Evolutionary conservation across 2,329 filamentous ascomycete species (phyloP).

Genomic region (Neopestalotiopsis clavispora): DNA sequence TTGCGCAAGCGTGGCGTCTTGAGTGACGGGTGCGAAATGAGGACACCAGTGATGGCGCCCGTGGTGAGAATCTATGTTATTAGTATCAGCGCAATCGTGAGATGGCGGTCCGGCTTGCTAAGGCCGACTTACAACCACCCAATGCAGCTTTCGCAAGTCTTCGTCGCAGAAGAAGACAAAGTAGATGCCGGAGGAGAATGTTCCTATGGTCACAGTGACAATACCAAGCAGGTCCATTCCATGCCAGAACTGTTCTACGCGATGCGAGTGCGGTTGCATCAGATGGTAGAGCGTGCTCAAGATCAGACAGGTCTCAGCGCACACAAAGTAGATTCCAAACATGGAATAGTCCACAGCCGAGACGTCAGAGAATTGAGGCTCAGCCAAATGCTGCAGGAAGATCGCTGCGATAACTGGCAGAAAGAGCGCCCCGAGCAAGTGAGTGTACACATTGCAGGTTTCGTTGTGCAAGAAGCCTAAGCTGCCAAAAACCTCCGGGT

Average conservation of each 20-base stretch:
- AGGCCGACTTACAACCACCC: neutral
- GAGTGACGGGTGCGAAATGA: conserved; percentile 62
- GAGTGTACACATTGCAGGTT: conserved; percentile 67
- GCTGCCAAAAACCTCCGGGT: conserved; percentile 57
- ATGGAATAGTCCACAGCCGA: conserved; percentile 54
- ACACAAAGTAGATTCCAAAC: conserved; percentile 61
- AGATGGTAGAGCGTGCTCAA: conserved; percentile 68
- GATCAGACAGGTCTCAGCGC: conserved; percentile 55
- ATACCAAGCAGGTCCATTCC: conserved; percentile 74
- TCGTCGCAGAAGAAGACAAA: conserved; percentile 56
- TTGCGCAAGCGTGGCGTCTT: conserved; percentile 66
- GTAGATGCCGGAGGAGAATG: neutral
- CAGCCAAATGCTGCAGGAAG: conserved; percentile 18
- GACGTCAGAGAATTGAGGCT: neutral
- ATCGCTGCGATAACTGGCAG: conserved; percentile 44
- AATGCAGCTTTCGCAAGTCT: conserved; percentile 21
- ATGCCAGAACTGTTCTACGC: conserved; percentile 66
- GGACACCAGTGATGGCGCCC: conserved; percentile 58
- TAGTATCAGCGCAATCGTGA: neutral
- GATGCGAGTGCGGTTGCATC: conserved; percentile 68
- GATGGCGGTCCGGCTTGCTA: neutral
- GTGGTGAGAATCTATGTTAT: conserved; percentile 55
- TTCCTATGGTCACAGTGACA: conserved; percentile 61
- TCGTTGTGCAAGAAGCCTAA: conserved; percentile 66
- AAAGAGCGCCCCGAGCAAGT: conserved; percentile 59